phyloP scores from a whole-genome alignment of 352 stramenopile genomes.

The Phytophthora crassamura region DNA sequence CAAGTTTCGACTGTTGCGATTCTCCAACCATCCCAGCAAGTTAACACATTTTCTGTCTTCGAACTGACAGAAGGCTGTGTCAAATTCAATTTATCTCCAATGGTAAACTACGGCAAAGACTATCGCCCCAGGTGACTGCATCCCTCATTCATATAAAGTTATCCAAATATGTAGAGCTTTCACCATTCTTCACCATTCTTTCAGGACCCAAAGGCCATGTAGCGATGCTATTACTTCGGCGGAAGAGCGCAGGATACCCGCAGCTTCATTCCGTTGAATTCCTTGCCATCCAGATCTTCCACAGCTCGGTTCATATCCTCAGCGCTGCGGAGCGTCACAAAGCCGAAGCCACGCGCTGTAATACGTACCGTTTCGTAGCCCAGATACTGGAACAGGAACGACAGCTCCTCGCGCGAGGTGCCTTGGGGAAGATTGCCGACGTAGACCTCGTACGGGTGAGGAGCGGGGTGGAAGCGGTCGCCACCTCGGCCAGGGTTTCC shows the following conservation, averaged over 20 bases:
- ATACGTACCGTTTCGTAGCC: slow-evolving; percentile 87
- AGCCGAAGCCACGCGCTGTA: slow-evolving; percentile 81
- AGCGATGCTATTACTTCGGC: slow-evolving; percentile 40
- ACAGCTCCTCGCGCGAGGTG: slow-evolving; percentile 80
- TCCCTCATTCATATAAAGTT: no score
- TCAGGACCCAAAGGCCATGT: not conserved
- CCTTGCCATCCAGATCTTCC: slow-evolving; percentile 79
- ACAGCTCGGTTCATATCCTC: slow-evolving; percentile 84
- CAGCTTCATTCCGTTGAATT: slow-evolving; percentile 84
- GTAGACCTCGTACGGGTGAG: slow-evolving; percentile 83
- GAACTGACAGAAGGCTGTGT: no score
- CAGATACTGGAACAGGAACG: slow-evolving; percentile 84
- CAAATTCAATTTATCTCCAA: no score
- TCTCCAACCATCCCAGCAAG: no score
- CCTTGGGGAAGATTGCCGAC: slow-evolving; percentile 85
- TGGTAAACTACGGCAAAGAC: no score
- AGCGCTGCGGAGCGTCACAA: slow-evolving; percentile 79
- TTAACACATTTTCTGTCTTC: no score
- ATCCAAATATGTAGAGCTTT: no score
- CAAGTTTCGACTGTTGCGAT: no score
- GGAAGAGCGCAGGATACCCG: slow-evolving; percentile 67
- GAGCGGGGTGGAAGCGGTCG: slow-evolving; percentile 53
- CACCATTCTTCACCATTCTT: no score
- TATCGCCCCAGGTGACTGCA: no score
- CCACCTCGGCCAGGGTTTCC: slow-evolving; percentile 39